phyloP scores from a whole-genome alignment of 2,329 filamentous ascomycete species.

The Sporothrix brunneoviolacea region DNA sequence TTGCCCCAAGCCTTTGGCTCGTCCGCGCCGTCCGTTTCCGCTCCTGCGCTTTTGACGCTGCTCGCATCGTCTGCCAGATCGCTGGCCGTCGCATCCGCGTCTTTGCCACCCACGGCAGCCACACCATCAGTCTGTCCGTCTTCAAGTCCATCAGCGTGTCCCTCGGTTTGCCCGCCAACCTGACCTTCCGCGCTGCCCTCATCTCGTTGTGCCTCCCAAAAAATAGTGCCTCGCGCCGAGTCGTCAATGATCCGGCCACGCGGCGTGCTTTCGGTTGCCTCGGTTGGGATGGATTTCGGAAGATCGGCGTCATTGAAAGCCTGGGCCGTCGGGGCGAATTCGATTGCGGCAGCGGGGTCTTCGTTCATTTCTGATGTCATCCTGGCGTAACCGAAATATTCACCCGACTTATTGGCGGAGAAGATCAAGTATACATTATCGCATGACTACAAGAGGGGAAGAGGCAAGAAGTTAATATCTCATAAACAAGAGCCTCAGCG shows the following conservation, averaged over 20 bases:
- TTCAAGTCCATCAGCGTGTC: not conserved
- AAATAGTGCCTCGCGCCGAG: conserved; percentile 87
- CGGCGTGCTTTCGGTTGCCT: conserved; percentile 70
- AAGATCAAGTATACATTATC: conserved; percentile 90
- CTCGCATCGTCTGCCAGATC: not conserved
- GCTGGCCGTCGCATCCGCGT: not conserved
- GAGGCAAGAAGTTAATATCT: not conserved
- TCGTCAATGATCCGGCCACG: conserved; percentile 87
- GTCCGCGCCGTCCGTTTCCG: conserved; percentile 28
- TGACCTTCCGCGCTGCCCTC: conserved; percentile 26
- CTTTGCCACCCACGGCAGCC: conserved; percentile 18
- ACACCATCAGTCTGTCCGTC: not conserved
- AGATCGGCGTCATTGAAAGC: conserved; percentile 55
- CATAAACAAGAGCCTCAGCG: no score
- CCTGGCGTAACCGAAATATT: conserved; percentile 91
- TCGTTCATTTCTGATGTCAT: conserved; percentile 82
- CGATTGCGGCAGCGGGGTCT: conserved; percentile 61
- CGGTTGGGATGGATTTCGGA: conserved; percentile 72
- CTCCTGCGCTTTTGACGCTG: conserved; percentile 20
- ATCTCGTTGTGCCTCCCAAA: conserved; percentile 73
- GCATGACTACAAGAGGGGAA: conserved; percentile 45
- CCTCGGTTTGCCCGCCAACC: conserved; percentile 14
- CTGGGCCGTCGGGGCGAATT: conserved; percentile 61
- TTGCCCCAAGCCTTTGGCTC: conserved; percentile 72
- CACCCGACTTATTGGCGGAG: conserved; percentile 94